A percentile compares a stretch with the other conserved stretches of the same genome.
These are phyloP conservation scores for Begonia masoniana DNA, from an alignment of 306 rosid genomes.

Conservation along the genomic window DNA sequence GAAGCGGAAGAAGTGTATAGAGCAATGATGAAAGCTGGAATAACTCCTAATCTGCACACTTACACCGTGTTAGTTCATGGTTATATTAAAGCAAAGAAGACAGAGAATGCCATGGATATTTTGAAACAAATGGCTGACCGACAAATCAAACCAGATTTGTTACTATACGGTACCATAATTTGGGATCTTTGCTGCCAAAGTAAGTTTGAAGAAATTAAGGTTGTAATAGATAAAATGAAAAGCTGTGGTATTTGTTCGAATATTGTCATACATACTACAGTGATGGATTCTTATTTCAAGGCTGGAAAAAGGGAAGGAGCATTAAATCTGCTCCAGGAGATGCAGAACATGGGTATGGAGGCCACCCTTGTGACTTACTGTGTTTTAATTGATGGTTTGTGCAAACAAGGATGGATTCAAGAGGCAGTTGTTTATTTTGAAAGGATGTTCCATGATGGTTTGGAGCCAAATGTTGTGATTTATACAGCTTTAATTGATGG, in stretches of 20 bases:
- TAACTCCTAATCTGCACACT: conserved; percentile 40
- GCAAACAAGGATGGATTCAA: conserved; percentile 60
- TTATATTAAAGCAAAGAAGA: conserved; percentile 49
- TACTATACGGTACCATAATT: conserved; percentile 62
- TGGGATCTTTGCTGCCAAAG: conserved; percentile 66
- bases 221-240: conserved; percentile 44
- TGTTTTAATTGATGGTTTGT: conserved; percentile 77
- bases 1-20: conserved; percentile 69
- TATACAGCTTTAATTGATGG: conserved; percentile 84
- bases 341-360: conserved; percentile 55
- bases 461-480: conserved; percentile 67
- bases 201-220: conserved; percentile 49
- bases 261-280: conserved; percentile 54
- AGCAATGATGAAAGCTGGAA: conserved; percentile 46
- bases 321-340: conserved; percentile 45
- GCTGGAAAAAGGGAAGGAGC: conserved; percentile 53
- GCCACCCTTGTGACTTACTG: conserved; percentile 61
- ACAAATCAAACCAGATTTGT: conserved; percentile 45
- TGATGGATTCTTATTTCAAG: conserved; percentile 80
- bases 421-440: conserved; percentile 57
- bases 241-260: conserved; percentile 43
- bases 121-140: conserved; percentile 57
- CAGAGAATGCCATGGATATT: conserved; percentile 39
- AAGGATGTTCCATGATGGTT: conserved; percentile 37
- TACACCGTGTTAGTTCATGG: conserved; percentile 79